Base-by-base conservation (phyloP, 305 asterid species). In the Fraxinus latifolia region DNA sequence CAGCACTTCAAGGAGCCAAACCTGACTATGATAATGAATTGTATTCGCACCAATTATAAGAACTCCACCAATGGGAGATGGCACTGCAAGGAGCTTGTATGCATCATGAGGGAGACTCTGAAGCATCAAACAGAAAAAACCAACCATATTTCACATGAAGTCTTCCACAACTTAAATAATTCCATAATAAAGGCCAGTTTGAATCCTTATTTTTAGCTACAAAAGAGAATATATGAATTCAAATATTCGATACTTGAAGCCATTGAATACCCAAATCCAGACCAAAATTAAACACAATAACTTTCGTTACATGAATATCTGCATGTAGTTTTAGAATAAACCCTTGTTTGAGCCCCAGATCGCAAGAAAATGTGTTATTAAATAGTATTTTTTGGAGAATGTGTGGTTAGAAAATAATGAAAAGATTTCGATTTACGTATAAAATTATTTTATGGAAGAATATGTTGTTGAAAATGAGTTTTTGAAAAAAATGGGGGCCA, bases 11-110 rank as follows among this genome's bases (percentile, higher is more conserved):
- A 86, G 72, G 36, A 53, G 70, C 82, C 89, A 85, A 85, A 92
- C 99, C 99, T 95, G 99, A 87, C 98, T 94, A 82, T 94, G 98
- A 89, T 96, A 95, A 88, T 95, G 99, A 84, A 95, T 90, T 15
- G 95, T 90, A 89, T 95, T 95, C 76, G 98, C 97, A 90, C 97
- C 90, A 89, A 96, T 88, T 82, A 92, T 95, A 76, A 96, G 95
- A 76, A 96, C 99, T 81, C 99, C 99, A 65, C 98, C 99, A 86
- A 96, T 91, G 84, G 98, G 99, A 62, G 99, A 90, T 81, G 99
- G 99, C 84, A 96, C 98, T 39, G 98, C 99, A 89, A 94, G 97
- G 87, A 96, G 97, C 94, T 95, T 95, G 95, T 93, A 92, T 76
- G 96, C 96, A 89, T 95, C 98, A 87, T 95, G 97, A 76, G 98